Percentiles rank a stretch among this genome's conserved stretches.
These are phyloP conservation scores for Nitzschia palea DNA, from an alignment of 108 stramenopile species.

Conservation along the genomic window DNA sequence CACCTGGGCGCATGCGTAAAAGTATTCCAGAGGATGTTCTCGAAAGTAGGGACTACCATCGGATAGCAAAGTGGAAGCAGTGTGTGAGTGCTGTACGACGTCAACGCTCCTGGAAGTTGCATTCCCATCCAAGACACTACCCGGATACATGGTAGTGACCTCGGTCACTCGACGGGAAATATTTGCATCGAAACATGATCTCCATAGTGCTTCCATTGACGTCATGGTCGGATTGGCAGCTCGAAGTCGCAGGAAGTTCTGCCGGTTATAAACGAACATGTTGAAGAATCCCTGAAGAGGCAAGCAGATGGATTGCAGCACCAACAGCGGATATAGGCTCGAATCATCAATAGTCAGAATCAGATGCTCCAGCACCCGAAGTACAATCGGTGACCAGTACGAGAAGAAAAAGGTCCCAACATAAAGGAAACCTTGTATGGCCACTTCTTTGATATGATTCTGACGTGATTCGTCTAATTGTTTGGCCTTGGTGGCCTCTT, in stretches of 20 bases:
- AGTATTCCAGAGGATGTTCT: neutral
- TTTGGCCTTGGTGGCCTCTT: neutral
- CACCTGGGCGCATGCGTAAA: neutral
- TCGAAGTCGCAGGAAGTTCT: constrained; percentile 31
- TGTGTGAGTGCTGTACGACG: no score
- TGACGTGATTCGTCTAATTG: neutral
- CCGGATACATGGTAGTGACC: no score
- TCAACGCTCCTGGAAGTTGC: no score
- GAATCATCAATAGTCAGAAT: neutral
- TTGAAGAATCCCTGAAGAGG: constrained; percentile 55
- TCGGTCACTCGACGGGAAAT: no score
- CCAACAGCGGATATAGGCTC: constrained; percentile 18
- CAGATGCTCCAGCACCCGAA: constrained; percentile 8
- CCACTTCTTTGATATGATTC: constrained; percentile 5
- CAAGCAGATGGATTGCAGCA: constrained; percentile 36
- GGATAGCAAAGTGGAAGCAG: no score
- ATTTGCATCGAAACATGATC: neutral
- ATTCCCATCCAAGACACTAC: no score
- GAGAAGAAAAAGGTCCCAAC: constrained; percentile 11
- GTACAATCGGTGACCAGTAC: neutral
- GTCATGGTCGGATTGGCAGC: neutral
- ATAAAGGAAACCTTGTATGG: constrained; percentile 21
- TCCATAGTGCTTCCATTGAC: neutral
- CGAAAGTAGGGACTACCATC: neutral
- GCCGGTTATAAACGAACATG: constrained; percentile 38